phyloP scores from a whole-genome alignment of 176 grass and related monocot species.

The Puccinellia tenuiflora region DNA sequence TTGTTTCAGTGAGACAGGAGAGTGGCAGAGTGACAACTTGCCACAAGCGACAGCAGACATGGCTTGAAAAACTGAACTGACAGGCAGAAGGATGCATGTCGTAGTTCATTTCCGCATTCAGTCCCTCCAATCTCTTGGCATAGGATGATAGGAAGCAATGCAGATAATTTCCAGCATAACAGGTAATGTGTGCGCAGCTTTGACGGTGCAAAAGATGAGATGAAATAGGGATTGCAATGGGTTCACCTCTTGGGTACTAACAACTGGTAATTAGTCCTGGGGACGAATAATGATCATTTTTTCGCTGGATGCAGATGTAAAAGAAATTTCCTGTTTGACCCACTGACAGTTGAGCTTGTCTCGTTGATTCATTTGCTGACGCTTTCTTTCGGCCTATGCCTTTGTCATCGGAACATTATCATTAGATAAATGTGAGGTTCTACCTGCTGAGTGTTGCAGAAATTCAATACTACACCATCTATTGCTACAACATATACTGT shows the following conservation, averaged over 20 bases:
- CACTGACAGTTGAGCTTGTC: neutral
- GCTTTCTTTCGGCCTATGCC: neutral
- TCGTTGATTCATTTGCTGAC: neutral
- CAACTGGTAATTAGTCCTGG: neutral
- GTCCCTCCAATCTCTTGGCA: neutral
- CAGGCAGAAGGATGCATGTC: neutral
- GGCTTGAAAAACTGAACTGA: neutral
- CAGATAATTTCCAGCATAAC: neutral
- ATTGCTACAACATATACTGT: neutral
- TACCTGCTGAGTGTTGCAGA: neutral
- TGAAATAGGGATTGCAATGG: no score
- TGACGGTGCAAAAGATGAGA: neutral
- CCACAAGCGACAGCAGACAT: neutral
- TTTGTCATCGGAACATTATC: neutral
- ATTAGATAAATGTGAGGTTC: neutral
- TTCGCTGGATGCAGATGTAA: neutral
- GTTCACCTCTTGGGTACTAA: no score
- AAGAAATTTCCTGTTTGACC: neutral
- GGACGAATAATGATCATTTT: neutral
- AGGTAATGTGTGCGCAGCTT: neutral
- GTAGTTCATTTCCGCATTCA: neutral
- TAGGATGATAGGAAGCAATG: neutral
- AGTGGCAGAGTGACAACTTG: neutral
- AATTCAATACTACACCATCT: neutral
- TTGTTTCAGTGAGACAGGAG: slow-evolving; percentile 24